Conservation (phyloP, 2,329 filamentous ascomycete species). For the Aspergillus carbonarius region DNA sequence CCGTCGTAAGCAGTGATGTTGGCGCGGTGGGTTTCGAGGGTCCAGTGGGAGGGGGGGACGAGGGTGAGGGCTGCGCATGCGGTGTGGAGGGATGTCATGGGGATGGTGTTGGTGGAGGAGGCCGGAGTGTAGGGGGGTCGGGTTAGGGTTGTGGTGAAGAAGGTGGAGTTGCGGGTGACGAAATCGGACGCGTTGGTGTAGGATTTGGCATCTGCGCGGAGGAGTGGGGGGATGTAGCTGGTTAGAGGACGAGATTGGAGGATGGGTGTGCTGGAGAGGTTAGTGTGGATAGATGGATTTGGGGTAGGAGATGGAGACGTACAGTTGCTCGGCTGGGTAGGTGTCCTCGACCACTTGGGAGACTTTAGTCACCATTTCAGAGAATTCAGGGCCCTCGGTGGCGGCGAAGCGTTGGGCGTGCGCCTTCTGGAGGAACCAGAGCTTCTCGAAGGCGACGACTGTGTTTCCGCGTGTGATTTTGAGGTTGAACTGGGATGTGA, state of each 20-base stretch:
- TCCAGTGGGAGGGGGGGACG: constrained; percentile 45
- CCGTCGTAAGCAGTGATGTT: constrained; percentile 42
- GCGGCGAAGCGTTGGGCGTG: constrained; percentile 58
- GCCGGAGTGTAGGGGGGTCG: constrained; percentile 26
- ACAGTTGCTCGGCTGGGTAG: constrained; percentile 30
- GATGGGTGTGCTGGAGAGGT: constrained; percentile 24
- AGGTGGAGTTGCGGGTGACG: constrained; percentile 55
- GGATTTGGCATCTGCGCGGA: constrained; percentile 56
- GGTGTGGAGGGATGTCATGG: constrained; percentile 43
- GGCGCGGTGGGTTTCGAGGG: constrained; percentile 36
- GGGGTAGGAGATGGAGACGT: constrained; percentile 7
- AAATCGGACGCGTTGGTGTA: constrained; percentile 59
- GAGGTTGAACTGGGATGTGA: constrained; percentile 63
- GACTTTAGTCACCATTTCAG: constrained; percentile 42
- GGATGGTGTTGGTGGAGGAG: constrained; percentile 24
- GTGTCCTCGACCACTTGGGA: constrained; percentile 26
- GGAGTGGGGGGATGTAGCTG: constrained; percentile 52
- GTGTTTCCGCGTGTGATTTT: constrained; percentile 92
- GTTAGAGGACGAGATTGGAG: constrained; percentile 38
- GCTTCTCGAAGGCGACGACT: constrained; percentile 75
- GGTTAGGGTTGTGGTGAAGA: constrained; percentile 50
- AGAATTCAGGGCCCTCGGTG: constrained; percentile 43
- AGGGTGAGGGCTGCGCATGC: constrained; percentile 45
- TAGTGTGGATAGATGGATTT: constrained; percentile 1
- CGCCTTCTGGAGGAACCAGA: constrained; percentile 73